phyloP scores from a whole-genome alignment of 768 basidiomycete genomes.

The Chalciporus chontae region DNA sequence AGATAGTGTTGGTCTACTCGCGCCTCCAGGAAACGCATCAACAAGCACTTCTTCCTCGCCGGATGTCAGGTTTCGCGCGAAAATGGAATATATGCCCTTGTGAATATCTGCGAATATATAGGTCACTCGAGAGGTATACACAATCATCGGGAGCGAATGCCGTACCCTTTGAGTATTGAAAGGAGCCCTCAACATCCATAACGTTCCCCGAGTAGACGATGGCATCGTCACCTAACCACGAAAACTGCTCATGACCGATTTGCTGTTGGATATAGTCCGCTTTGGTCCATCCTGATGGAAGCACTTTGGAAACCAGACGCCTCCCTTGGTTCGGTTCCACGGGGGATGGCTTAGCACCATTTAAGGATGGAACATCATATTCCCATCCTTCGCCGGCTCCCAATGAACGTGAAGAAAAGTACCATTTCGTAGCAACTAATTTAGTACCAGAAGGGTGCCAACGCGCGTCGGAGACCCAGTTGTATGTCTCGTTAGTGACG shows the following conservation, averaged over 20 bases:
- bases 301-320: conserved; percentile 50
- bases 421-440: conserved; percentile 77
- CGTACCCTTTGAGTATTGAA: conserved; percentile 64
- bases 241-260: conserved; percentile 69
- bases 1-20: conserved; percentile 67
- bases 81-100: conserved; percentile 67
- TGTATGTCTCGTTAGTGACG: conserved; percentile 73
- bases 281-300: conserved; percentile 60
- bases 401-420: conserved; percentile 58
- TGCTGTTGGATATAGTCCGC: conserved; percentile 64
- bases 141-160: not conserved
- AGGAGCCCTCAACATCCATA: conserved; percentile 41
- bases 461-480: conserved; percentile 65
- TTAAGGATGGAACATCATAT: conserved; percentile 44
- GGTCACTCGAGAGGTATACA: not conserved
- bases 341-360: conserved; percentile 14
- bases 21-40: conserved; percentile 61
- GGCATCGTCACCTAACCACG: conserved; percentile 56
- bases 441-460: conserved; percentile 65
- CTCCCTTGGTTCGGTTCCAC: conserved; percentile 42
- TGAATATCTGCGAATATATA: conserved; percentile 51
- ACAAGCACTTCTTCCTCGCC: conserved; percentile 51
- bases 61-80: conserved; percentile 60
- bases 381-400: conserved; percentile 76
- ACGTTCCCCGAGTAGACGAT: conserved; percentile 69